Base-by-base conservation (phyloP, 2,329 filamentous ascomycete species). In the Fusarium verrucosum region DNA sequence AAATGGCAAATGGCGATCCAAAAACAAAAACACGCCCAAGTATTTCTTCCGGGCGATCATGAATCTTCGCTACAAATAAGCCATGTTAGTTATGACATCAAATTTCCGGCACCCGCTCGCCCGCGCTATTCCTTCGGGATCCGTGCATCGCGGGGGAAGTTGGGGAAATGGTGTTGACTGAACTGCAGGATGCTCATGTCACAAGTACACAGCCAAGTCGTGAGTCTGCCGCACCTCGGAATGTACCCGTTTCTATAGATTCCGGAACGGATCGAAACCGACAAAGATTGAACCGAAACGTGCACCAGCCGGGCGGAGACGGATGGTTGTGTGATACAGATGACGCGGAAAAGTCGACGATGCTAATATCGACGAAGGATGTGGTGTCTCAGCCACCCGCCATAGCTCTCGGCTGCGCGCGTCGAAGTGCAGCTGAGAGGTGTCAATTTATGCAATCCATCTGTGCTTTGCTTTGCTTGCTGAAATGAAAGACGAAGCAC, bases 111-210 rank as follows among this genome's bases (percentile, higher is more conserved):
- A 69, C 65, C 70, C 70, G 70, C 64, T 72, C 66, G 59, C 66
- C 70, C 69, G 69, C 69, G 51, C 59, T 67, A 30, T 72, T 54
- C 68, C 66, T 58, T 68, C 43, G 44, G 59, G 58, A 69, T 68
- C 70, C 70, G 68, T 72, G 70, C 54, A 57, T 68, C 68, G 69
- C 60, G 69, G 68, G 69, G 66, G 65, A 69, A 71, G 65, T 70
- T 70, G 67, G 69, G 67, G 67, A 69, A 72, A 68, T 58, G 57
- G 50, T 67, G 62, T 54, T 51, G 60, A 55, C 51, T 56, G 38
- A 56, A 51, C 46, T 65, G 57, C 44, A 57, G 59, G 59, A 65
- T 66, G 42, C 57, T 42, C 54, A 66, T 51, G 59, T 52, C 50
- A 61, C 50, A 58, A 67, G 46, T 41, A 55, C 62, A 46, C 41